phyloP scores from a whole-genome alignment of 495 filamentous ascomycete species.

The Tirmania nivea region DNA sequence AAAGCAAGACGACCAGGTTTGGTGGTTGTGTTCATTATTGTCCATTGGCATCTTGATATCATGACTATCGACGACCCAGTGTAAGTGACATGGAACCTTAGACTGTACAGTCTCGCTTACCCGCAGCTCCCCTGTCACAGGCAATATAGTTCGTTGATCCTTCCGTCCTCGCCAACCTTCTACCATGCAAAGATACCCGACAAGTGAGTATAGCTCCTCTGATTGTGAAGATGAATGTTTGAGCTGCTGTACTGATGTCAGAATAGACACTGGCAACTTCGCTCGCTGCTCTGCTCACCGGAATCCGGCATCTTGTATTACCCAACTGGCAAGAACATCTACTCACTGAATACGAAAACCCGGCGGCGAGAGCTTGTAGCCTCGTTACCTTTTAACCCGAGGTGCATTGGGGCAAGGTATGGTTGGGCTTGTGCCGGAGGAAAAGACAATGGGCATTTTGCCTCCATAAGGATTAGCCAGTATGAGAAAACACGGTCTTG shows the following conservation, averaged over 20 bases:
- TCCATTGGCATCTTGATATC: neutral
- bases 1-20: too few species aligned
- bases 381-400: conserved; percentile 55
- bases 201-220: conserved; percentile 10
- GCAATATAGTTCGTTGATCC: neutral
- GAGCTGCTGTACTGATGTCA: conserved; percentile 1
- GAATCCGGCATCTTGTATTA: conserved; percentile 62
- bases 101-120: too few species aligned
- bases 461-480: conserved; percentile 42
- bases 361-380: conserved; percentile 55
- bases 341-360: conserved; percentile 46
- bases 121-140: neutral
- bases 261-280: conserved; percentile 70
- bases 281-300: conserved; percentile 68
- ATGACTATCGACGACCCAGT: neutral
- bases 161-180: neutral
- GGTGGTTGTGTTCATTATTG: neutral
- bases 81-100: neutral
- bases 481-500: conserved; percentile 4
- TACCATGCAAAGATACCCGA: conserved; percentile 20
- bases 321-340: conserved; percentile 50
- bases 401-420: conserved; percentile 62
- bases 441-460: conserved; percentile 57
- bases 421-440: conserved; percentile 86
- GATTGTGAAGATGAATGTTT: neutral